Percentiles rank a stretch among this genome's conserved stretches.
phyloP scores from a whole-genome alignment of 1,284 basidiomycete genomes.

The Ustanciosporium gigantosporum region DNA sequence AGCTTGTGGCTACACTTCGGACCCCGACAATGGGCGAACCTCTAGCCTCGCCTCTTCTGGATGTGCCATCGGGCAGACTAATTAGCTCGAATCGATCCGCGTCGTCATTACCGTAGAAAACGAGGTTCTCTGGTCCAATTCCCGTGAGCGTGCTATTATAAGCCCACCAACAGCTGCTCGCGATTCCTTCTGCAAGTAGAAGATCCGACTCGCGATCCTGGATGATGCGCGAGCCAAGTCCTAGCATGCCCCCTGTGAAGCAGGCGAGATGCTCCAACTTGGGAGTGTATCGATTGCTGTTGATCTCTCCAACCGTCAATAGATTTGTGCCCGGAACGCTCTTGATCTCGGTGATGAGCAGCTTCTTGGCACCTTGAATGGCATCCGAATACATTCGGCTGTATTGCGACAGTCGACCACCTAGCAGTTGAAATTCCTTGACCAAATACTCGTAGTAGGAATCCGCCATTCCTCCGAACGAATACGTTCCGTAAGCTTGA shows the following conservation, averaged over 20 bases:
- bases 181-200: constrained; percentile 61
- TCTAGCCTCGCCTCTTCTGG: constrained; percentile 30
- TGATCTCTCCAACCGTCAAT: constrained; percentile 48
- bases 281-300: constrained; percentile 14
- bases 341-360: constrained; percentile 62
- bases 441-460: constrained; percentile 67
- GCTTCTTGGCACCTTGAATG: constrained; percentile 63
- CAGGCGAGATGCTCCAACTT: constrained; percentile 64
- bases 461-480: constrained; percentile 64
- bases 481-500: constrained; percentile 46
- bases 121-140: constrained; percentile 56
- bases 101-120: constrained; percentile 47
- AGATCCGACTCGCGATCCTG: constrained; percentile 62
- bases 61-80: constrained; percentile 33
- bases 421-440: constrained; percentile 65
- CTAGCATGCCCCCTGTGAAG: constrained; percentile 67
- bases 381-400: constrained; percentile 63
- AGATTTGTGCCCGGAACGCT: constrained; percentile 63
- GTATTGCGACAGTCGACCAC: constrained; percentile 63
- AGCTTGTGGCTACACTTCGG: constrained; percentile 20
- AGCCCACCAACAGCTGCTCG: constrained; percentile 66
- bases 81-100: constrained; percentile 41
- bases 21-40: constrained; percentile 58
- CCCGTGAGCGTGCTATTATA: constrained; percentile 60
- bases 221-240: constrained; percentile 65